Conservation (phyloP, 768 basidiomycete species). For the Botryobasidium botryosum region DNA sequence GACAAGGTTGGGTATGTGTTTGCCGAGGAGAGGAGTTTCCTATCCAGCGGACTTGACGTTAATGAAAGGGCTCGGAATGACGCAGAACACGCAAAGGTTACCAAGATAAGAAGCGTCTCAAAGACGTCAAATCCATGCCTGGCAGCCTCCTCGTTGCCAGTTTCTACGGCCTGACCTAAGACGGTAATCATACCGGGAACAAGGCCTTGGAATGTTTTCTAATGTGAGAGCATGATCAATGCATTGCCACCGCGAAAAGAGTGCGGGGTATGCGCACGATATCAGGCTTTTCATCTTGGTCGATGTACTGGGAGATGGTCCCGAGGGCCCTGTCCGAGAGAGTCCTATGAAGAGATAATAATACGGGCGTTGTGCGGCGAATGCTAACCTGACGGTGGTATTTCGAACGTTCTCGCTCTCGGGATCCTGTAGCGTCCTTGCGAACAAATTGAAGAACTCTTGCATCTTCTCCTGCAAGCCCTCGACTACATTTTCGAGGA, state of each 20-base stretch:
- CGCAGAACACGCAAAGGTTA: conserved; percentile 17
- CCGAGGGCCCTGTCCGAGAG: conserved; percentile 49
- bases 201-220: conserved; percentile 78
- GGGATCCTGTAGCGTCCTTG: conserved; percentile 52
- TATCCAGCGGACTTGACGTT: conserved; percentile 19
- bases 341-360: background rate
- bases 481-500: conserved; percentile 82
- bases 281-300: conserved; percentile 68
- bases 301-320: conserved; percentile 84
- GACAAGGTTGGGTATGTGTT: conserved; percentile 73
- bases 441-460: conserved; percentile 67
- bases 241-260: background rate
- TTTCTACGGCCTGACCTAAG: conserved; percentile 65
- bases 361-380: background rate
- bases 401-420: conserved; percentile 83
- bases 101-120: conserved; percentile 87
- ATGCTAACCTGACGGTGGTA: conserved; percentile 58
- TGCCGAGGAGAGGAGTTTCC: conserved; percentile 89
- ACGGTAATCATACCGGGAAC: conserved; percentile 82
- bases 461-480: conserved; percentile 64
- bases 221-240: conserved; percentile 1
- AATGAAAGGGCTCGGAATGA: background rate
- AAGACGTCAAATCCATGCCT: conserved; percentile 89
- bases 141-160: conserved; percentile 62
- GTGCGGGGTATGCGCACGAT: conserved; percentile 38